Evolutionary conservation across 371 early-diverging fungal species (phyloP).

Genomic region (Mucor irregularis): DNA sequence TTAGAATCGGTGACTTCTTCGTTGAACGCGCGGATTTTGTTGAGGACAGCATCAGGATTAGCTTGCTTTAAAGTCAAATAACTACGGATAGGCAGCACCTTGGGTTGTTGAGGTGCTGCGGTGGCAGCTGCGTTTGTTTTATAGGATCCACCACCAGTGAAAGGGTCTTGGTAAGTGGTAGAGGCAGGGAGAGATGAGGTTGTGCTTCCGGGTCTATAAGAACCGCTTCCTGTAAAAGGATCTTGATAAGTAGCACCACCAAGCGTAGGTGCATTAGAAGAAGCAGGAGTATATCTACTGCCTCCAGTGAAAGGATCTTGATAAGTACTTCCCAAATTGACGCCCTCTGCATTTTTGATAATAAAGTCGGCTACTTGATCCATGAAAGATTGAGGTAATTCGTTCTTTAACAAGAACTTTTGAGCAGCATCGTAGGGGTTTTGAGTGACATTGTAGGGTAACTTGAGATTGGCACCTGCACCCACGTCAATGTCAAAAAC

Average conservation of each 20-base stretch:
- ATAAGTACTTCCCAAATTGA: constrained; percentile 49
- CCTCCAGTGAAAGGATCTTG: constrained; percentile 75
- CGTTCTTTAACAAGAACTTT: constrained; percentile 79
- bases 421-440: constrained; percentile 95
- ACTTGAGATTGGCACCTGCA: constrained; percentile 77
- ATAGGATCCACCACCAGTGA: constrained; percentile 30
- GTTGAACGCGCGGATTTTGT: constrained; percentile 76
- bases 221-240: constrained; percentile 54
- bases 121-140: constrained; percentile 11
- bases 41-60: constrained; percentile 70
- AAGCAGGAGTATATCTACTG: constrained; percentile 48
- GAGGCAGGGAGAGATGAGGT: background rate
- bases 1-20: constrained; percentile 21
- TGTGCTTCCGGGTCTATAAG: constrained; percentile 18
- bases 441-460: constrained; percentile 90
- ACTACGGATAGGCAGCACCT: constrained; percentile 23
- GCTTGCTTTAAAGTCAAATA: constrained; percentile 72
- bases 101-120: constrained; percentile 12
- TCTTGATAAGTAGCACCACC: constrained; percentile 23
- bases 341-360: constrained; percentile 76
- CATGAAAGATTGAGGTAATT: constrained; percentile 78
- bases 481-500: constrained; percentile 97
- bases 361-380: constrained; percentile 96
- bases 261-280: constrained; percentile 5
- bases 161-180: constrained; percentile 29